Percentiles rank a stretch among this genome's conserved stretches.
phyloP scores from a whole-genome alignment of 2,329 filamentous ascomycete genomes.

The Colletotrichum sp. region DNA sequence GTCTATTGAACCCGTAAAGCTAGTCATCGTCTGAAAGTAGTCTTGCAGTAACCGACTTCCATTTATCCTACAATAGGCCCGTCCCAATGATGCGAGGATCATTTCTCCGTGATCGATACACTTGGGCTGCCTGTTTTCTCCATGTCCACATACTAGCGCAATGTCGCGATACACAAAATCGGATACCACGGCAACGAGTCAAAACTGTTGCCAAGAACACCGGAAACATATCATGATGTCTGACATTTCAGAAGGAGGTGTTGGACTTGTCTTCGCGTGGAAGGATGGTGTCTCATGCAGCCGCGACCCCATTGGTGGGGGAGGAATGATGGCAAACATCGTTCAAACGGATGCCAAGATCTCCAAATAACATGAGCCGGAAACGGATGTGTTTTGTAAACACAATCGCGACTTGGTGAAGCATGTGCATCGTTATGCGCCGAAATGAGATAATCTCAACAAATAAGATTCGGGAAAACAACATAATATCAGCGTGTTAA shows the following conservation, averaged over 20 bases:
- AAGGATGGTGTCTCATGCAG: neutral
- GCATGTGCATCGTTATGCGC: neutral
- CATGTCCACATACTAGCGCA: neutral
- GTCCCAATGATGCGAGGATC: neutral
- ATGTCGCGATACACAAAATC: neutral
- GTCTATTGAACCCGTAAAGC: neutral
- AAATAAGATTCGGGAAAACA: neutral
- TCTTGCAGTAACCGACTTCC: accelerated
- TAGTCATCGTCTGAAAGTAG: neutral
- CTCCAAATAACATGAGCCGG: neutral
- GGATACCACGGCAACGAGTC: neutral
- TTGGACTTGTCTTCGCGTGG: neutral
- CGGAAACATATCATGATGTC: neutral
- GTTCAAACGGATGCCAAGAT: neutral
- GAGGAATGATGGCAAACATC: neutral
- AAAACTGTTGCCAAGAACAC: neutral
- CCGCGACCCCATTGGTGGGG: neutral
- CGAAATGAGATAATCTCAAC: neutral
- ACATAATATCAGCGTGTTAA: neutral
- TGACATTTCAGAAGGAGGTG: neutral
- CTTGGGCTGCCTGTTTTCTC: neutral
- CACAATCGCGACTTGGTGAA: neutral
- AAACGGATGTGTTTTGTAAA: neutral
- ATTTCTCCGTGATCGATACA: neutral
- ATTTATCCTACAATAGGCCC: neutral